Conservation (phyloP, 2,329 filamentous ascomycete genomes). For the Piedraia hortae region DNA sequence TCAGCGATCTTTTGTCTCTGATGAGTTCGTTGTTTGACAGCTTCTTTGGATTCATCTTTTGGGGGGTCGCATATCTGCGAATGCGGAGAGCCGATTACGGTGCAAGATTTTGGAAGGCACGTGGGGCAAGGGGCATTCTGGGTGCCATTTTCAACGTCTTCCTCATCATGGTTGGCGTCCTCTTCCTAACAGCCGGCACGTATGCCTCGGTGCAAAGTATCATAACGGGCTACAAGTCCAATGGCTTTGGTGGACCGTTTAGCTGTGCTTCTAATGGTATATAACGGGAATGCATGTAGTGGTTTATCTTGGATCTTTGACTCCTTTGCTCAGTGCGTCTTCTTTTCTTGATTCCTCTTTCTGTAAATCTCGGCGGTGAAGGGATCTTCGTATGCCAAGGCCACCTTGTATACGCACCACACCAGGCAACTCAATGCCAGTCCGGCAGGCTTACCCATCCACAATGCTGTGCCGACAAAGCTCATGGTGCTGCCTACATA, state of each 20-base stretch:
- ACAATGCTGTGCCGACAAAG: slow-evolving; percentile 66
- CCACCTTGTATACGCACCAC: slow-evolving; percentile 49
- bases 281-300: too few relatives aligned
- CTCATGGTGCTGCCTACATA: slow-evolving; percentile 84
- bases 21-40: slow-evolving; percentile 82
- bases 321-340: too few relatives aligned
- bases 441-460: slow-evolving; percentile 69
- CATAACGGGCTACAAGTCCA: slow-evolving; percentile 38
- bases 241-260: slow-evolving; percentile 43
- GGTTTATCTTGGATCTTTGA: too few relatives aligned
- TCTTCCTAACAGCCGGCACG: slow-evolving; percentile 59
- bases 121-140: slow-evolving; percentile 24
- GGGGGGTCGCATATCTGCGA: slow-evolving; percentile 54
- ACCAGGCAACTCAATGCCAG: slow-evolving; percentile 50
- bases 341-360: slow-evolving; percentile 35
- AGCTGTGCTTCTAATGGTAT: slow-evolving; percentile 39
- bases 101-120: slow-evolving; percentile 23
- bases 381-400: slow-evolving; percentile 69
- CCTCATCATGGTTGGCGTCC: slow-evolving; percentile 48
- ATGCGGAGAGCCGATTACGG: slow-evolving; percentile 41
- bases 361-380: slow-evolving; percentile 86
- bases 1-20: slow-evolving; percentile 44
- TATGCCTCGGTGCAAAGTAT: slow-evolving; percentile 49
- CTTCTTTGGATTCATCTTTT: slow-evolving; percentile 91
- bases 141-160: slow-evolving; percentile 40